phyloP scores from a whole-genome alignment of 306 rosid genomes.

The Fagus sylvatica region DNA sequence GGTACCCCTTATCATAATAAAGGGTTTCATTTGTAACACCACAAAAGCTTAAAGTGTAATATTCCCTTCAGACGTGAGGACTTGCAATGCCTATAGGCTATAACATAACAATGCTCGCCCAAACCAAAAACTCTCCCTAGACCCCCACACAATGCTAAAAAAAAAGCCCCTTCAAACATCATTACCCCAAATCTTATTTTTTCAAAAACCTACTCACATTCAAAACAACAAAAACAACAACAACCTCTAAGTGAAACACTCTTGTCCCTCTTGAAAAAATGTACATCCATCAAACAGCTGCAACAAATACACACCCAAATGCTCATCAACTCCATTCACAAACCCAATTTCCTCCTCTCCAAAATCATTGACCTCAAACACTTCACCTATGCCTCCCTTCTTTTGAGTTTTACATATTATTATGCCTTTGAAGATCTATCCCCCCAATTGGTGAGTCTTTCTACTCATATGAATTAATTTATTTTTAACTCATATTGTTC shows the following conservation, averaged over 20 bases:
- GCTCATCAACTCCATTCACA: slow-evolving; percentile 53
- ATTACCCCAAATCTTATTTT: slow-evolving; percentile 28
- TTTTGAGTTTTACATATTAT: slow-evolving; percentile 25
- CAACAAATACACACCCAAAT: slow-evolving; percentile 71
- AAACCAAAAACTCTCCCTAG: background rate
- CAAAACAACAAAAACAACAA: background rate
- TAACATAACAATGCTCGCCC: background rate
- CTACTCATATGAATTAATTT: too few species aligned
- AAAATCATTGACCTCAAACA: slow-evolving; percentile 53
- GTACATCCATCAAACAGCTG: slow-evolving; percentile 45
- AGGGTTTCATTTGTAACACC: too few species aligned
- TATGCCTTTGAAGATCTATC: too few species aligned
- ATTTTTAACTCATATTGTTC: too few species aligned
- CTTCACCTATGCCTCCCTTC: slow-evolving; percentile 48
- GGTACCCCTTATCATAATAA: too few species aligned
- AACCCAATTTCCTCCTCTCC: slow-evolving; percentile 68
- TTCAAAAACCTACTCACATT: background rate
- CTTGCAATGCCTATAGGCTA: too few species aligned
- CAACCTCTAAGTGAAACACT: slow-evolving; percentile 31
- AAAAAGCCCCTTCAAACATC: slow-evolving; percentile 11
- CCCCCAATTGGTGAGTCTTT: too few species aligned
- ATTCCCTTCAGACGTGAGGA: too few species aligned
- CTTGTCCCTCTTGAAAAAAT: slow-evolving; percentile 41
- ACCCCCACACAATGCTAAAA: slow-evolving; percentile 18
- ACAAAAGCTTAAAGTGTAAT: too few species aligned